Conservation (phyloP, 2,329 filamentous ascomycete genomes). For the Pseudocercospora fijiensis region DNA sequence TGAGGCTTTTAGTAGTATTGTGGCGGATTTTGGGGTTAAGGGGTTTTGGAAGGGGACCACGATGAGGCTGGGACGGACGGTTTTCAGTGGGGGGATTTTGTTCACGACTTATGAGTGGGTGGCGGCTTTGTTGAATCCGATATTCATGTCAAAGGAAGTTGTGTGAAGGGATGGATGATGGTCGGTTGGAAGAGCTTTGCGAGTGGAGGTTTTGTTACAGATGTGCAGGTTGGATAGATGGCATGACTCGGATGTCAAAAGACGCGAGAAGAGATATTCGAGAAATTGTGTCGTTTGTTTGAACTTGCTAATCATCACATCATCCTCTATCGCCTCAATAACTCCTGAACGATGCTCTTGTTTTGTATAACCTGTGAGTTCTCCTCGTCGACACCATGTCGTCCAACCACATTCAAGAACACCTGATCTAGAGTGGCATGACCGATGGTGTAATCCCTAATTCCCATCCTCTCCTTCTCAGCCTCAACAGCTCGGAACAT, state of each 20-base stretch:
- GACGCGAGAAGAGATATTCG: not conserved
- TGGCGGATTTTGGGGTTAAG: conserved; percentile 57
- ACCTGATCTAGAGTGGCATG: conserved; percentile 86
- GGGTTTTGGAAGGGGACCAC: conserved; percentile 68
- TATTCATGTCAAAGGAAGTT: conserved; percentile 20
- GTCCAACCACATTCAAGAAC: conserved; percentile 75
- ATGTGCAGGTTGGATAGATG: not conserved
- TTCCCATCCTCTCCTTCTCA: conserved; percentile 62
- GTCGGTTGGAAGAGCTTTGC: too few species aligned
- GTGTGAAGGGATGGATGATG: not conserved
- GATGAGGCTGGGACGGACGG: conserved; percentile 63
- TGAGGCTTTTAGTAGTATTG: conserved; percentile 57
- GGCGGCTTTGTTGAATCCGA: conserved; percentile 49
- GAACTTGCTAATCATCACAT: not conserved
- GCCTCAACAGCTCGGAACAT: conserved; percentile 71
- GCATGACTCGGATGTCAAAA: not conserved
- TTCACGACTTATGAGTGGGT: conserved; percentile 64
- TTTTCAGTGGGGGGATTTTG: conserved; percentile 66
- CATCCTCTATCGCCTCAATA: not conserved
- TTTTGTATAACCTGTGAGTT: conserved; percentile 11
- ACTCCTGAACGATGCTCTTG: not conserved
- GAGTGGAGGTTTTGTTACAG: not conserved
- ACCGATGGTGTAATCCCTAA: conserved; percentile 80
- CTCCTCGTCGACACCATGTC: conserved; percentile 26
- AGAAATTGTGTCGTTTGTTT: too few species aligned